Evolutionary conservation across 1,284 basidiomycete genomes (phyloP).

Genomic region (Cutaneotrichosporon sp.): DNA sequence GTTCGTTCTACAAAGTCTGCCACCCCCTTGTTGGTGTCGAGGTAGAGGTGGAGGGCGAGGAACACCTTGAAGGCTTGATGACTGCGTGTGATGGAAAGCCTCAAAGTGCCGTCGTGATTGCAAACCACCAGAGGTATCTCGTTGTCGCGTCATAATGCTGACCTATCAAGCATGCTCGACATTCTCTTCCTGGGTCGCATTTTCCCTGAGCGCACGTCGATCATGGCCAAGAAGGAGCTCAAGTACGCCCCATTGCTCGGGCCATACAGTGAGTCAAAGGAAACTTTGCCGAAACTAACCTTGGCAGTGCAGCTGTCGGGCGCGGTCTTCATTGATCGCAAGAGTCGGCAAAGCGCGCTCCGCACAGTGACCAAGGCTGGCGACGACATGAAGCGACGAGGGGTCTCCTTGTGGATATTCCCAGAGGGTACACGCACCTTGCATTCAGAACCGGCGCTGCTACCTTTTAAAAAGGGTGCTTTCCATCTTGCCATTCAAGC

Average conservation of each 20-base stretch:
- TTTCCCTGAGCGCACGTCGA: conserved; percentile 74
- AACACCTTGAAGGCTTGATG: conserved; percentile 58
- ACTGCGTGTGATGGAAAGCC: conserved; percentile 52
- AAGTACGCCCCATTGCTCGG: conserved; percentile 81
- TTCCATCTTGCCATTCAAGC: conserved; percentile 92
- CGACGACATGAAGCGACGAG: conserved; percentile 68
- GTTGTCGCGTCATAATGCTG: background rate
- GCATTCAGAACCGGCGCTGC: conserved; percentile 60
- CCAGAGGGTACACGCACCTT: conserved; percentile 85
- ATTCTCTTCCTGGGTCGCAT: conserved; percentile 78
- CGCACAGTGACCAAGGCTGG: conserved; percentile 72
- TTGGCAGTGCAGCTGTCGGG: conserved; percentile 71
- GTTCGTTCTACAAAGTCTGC: conserved; percentile 72
- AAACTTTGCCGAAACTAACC: background rate
- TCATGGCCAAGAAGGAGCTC: conserved; percentile 92
- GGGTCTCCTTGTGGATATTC: conserved; percentile 77
- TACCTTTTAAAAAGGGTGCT: conserved; percentile 96
- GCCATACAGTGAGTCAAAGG: conserved; percentile 60
- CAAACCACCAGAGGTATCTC: conserved; percentile 75
- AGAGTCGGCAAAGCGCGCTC: conserved; percentile 68
- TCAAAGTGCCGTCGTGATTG: conserved; percentile 61
- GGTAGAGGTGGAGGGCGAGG: conserved; percentile 78
- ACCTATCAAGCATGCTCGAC: conserved; percentile 63
- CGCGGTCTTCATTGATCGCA: conserved; percentile 89
- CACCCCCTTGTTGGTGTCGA: conserved; percentile 63